phyloP scores from a whole-genome alignment of 202 grass and related monocot species.

The Schoenoplectus triqueter region DNA sequence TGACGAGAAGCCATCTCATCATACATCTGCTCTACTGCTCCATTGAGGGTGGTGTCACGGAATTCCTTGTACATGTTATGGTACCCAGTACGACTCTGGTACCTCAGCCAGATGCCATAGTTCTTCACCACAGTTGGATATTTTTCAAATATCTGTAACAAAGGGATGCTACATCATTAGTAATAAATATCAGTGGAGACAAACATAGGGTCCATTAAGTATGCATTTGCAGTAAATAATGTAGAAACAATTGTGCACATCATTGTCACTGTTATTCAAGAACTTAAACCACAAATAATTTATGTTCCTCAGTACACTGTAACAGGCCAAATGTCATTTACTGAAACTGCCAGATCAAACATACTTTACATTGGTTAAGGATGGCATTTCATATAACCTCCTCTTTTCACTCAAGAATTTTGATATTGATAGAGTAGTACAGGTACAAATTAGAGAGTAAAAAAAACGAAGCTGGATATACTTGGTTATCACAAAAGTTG shows the following conservation, averaged over 20 bases:
- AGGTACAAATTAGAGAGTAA: background rate
- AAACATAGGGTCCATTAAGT: background rate
- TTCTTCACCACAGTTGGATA: slow-evolving; percentile 89
- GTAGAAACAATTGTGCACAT: background rate
- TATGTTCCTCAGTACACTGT: background rate
- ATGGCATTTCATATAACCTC: background rate
- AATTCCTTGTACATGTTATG: slow-evolving; percentile 97
- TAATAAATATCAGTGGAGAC: background rate
- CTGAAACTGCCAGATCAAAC: background rate
- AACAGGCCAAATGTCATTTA: background rate
- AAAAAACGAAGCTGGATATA: background rate
- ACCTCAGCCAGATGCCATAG: slow-evolving; percentile 85
- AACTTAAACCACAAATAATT: background rate
- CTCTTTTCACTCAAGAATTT: background rate
- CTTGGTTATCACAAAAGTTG: too few relatives aligned
- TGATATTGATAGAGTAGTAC: background rate
- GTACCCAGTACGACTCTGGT: slow-evolving; percentile 88
- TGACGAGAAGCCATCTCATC: slow-evolving; percentile 91
- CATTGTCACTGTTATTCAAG: background rate
- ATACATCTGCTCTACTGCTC: slow-evolving; percentile 88
- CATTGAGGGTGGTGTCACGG: slow-evolving; percentile 83
- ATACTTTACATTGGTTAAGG: background rate
- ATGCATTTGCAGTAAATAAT: background rate
- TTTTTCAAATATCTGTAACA: slow-evolving; percentile 69
- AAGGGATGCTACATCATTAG: background rate